Percentiles rank a stretch among this genome's conserved stretches.
Conservation (phyloP, 23 red algal genomes). For the Gracilaria vermiculophylla region DNA sequence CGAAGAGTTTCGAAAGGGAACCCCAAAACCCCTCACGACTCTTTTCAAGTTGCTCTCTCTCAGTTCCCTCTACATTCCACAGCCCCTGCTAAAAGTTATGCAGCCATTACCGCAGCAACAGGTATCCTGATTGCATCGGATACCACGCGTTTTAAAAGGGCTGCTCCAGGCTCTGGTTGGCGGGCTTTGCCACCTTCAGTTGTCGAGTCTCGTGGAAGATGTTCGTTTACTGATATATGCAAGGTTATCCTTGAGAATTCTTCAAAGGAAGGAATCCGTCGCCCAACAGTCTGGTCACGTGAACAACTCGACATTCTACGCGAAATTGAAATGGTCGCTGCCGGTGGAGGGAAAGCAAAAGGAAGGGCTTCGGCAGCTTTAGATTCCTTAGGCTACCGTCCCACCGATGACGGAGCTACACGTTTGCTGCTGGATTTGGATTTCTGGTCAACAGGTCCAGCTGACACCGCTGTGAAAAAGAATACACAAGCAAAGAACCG, state of each 20-base stretch:
- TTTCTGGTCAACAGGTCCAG: conserved; percentile 46
- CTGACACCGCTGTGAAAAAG: not conserved
- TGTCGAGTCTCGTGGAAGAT: conserved; percentile 21
- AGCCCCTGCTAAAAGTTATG: not conserved
- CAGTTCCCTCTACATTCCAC: not conserved
- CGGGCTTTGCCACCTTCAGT: conserved; percentile 64
- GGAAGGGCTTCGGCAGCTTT: conserved; percentile 37
- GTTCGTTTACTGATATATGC: conserved; percentile 35
- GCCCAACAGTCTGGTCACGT: conserved; percentile 30
- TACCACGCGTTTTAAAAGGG: conserved; percentile 47
- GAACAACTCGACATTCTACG: conserved; percentile 70
- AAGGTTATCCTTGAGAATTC: conserved; percentile 31
- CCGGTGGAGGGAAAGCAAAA: conserved; percentile 2
- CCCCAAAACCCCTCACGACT: not conserved
- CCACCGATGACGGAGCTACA: conserved; percentile 37
- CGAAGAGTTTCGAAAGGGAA: conserved; percentile 23
- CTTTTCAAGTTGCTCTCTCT: not conserved
- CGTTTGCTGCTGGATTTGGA: conserved; percentile 47
- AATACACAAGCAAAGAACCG: not conserved
- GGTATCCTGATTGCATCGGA: conserved; percentile 53
- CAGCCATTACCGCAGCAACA: conserved; percentile 43
- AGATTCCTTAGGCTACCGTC: conserved; percentile 40
- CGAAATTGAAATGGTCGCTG: conserved; percentile 56
- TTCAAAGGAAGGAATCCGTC: not conserved
- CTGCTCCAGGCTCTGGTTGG: conserved; percentile 59